phyloP scores from a whole-genome alignment of 2,329 filamentous ascomycete genomes.

The Cercospora canescens region DNA sequence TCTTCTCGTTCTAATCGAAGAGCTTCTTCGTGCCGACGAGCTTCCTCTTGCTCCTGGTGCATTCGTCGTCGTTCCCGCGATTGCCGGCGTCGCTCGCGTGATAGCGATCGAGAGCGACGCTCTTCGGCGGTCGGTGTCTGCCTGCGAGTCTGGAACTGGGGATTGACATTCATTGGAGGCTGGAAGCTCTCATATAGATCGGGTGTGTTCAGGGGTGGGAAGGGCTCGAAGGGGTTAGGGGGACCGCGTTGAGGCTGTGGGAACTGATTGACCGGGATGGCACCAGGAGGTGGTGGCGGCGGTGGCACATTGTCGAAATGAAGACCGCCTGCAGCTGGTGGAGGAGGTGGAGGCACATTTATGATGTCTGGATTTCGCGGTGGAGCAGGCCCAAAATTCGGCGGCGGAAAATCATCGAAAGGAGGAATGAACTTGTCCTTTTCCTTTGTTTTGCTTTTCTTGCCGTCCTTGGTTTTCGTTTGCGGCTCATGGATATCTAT shows the following conservation, averaged over 20 bases:
- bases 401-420: slow-evolving; percentile 5
- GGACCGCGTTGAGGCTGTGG: not conserved
- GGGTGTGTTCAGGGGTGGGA: slow-evolving; percentile 5
- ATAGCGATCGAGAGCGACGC: slow-evolving; percentile 1
- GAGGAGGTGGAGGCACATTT: slow-evolving; percentile 7
- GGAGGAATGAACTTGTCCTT: not conserved
- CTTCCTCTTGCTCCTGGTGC: slow-evolving; percentile 2
- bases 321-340: not conserved
- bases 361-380: not conserved
- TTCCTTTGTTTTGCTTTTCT: slow-evolving; percentile 2
- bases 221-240: slow-evolving; percentile 8
- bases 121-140: not conserved
- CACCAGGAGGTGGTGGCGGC: not conserved
- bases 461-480: not conserved
- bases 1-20: not conserved
- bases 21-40: slow-evolving; percentile 4
- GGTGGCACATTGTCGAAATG: not conserved
- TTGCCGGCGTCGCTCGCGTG: not conserved
- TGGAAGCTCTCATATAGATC: slow-evolving; percentile 7
- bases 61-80: not conserved
- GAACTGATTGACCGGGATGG: not conserved
- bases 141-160: slow-evolving; percentile 1
- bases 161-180: not conserved
- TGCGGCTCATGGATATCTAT: slow-evolving; percentile 9
- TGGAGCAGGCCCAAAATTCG: not conserved